These are phyloP conservation scores for Pharnaceum exiguum DNA, from an alignment of 148 eudicot species.

Conservation along the genomic window DNA sequence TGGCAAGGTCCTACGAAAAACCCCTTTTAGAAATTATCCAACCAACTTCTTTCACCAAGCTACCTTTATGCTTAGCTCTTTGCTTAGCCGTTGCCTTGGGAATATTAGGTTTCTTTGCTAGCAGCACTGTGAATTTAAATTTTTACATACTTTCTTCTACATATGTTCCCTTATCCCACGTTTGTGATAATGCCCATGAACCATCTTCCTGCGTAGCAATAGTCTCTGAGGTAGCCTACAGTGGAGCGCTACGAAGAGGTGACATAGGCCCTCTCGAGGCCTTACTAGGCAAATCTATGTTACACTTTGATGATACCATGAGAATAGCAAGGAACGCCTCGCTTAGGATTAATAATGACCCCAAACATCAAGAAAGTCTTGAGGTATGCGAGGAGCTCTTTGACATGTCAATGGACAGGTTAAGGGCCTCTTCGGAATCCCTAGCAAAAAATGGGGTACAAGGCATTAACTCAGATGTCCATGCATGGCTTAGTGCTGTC, in stretches of 20 bases:
- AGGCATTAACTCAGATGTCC: conserved; percentile 20
- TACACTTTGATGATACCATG: background rate
- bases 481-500: conserved; percentile 45
- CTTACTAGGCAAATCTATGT: background rate
- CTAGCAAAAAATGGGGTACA: too few relatives aligned
- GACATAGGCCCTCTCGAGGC: background rate
- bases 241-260: background rate
- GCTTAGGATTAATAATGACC: conserved; percentile 14
- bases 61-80: conserved; percentile 4
- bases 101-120: background rate
- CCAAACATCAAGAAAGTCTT: conserved; percentile 18
- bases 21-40: background rate
- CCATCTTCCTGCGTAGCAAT: conserved; percentile 8
- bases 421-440: conserved; percentile 23
- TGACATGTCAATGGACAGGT: conserved; percentile 27
- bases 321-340: background rate
- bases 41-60: conserved; percentile 3
- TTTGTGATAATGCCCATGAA: conserved; percentile 17
- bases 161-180: background rate
- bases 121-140: background rate
- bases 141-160: too few relatives aligned
- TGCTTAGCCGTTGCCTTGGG: background rate
- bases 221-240: conserved; percentile 7
- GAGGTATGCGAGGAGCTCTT: conserved; percentile 36
- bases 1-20: conserved; percentile 1